Evolutionary conservation across 345 rosid species (phyloP).

Genomic region (Gossypium turneri): DNA sequence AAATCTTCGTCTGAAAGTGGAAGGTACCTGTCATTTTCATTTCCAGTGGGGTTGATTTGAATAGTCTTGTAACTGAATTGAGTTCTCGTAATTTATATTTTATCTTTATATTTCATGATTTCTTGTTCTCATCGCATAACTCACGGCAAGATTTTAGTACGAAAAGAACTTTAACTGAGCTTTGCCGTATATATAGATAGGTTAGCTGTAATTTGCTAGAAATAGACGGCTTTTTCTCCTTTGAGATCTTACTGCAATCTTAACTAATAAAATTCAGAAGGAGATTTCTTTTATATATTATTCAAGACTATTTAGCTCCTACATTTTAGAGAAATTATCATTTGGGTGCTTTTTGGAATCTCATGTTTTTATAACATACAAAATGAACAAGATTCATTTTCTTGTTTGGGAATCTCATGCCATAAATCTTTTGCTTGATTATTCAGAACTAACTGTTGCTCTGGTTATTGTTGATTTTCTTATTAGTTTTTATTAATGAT

Average conservation of each 20-base stretch:
- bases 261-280: background rate
- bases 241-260: background rate
- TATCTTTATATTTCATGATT: background rate
- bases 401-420: background rate
- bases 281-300: background rate
- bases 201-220: background rate
- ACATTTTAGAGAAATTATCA: background rate
- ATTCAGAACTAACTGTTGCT: background rate
- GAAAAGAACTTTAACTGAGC: background rate
- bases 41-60: slow-evolving; percentile 12
- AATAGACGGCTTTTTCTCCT: background rate
- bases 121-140: background rate
- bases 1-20: slow-evolving; percentile 60
- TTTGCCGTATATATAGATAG: background rate
- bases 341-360: background rate
- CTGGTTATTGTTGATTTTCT: background rate
- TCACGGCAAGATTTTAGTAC: background rate
- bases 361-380: background rate
- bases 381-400: background rate
- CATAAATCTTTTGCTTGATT: background rate
- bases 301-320: background rate
- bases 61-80: background rate
- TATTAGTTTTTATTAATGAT: background rate
- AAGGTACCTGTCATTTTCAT: slow-evolving; percentile 48
- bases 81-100: background rate